Base-by-base conservation (phyloP, 2,329 filamentous ascomycete species). In the Fusarium brevicatenulatum region DNA sequence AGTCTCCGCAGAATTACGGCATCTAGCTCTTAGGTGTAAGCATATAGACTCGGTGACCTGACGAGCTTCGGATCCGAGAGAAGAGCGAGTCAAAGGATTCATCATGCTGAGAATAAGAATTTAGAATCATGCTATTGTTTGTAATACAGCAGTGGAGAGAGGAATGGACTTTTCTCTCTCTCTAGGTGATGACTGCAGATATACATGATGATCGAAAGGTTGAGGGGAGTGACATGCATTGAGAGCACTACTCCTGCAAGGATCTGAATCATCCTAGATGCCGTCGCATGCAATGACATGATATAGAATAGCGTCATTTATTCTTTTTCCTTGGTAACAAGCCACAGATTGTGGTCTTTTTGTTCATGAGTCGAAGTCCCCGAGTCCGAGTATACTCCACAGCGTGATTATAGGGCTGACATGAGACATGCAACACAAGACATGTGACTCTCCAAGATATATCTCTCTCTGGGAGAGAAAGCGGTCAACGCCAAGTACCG, bases 181-280 rank as follows among this genome's bases (percentile, higher is more conserved):
- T 66, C 44, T 57, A 66, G 34, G 53, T 66, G 70, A 72, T 73
- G 70, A 67, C 70, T 37, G 70, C 70, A 72, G 63, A 53, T 18
- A 16, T 37, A 46, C 34, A 50, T 37, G 34, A 36, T 43, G 34
- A 49, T 32, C 9, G 25, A 47, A 36, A 68, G 50, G 36, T 46
- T 61, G n/a, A 21, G 28, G 39, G 25, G 36, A 68, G 66, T 70
- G 50, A 34, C 70, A 62, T 72, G 67, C 70, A 62, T 57, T 55
- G 52, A 30, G 11, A 49, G 32, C 42, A 44, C 44, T 39, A 57
- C 36, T 42, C 37, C 42, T 53, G 37, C 63, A 72, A 72, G 64
- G 47, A 37, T 49, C 49, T 66, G 49, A n/a, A 52, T 69, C 57
- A 23, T 37, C 16, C 36, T 46, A n/a, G 23, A 69, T 56, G 25